A percentile compares a stretch with the other conserved stretches of the same genome.
These are phyloP conservation scores for Neolentinus lepideus DNA, from an alignment of 1,284 basidiomycete genomes.

Conservation along the genomic window DNA sequence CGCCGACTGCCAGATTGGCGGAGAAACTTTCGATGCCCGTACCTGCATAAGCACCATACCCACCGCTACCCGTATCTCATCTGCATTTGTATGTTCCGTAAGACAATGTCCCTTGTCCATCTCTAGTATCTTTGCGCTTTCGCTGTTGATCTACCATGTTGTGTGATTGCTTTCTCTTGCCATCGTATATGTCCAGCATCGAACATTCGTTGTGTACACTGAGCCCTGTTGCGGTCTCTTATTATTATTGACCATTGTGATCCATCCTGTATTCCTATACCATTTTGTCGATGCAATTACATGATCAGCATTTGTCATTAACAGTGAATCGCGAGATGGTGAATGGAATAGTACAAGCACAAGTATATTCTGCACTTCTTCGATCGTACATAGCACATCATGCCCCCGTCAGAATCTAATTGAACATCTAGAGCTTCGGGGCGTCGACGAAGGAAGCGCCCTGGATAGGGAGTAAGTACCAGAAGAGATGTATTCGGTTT, in stretches of 20 bases:
- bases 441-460: slow-evolving; percentile 28
- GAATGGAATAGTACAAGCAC: neutral
- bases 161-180: neutral
- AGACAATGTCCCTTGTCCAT: neutral
- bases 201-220: neutral
- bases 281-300: neutral
- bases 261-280: neutral
- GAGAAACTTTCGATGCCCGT: neutral
- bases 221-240: neutral
- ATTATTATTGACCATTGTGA: neutral
- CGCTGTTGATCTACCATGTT: neutral
- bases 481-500: slow-evolving; percentile 1
- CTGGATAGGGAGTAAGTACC: slow-evolving; percentile 14
- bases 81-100: neutral
- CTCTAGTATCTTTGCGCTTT: neutral
- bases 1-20: slow-evolving; percentile 3
- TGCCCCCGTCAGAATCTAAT: neutral
- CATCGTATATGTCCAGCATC: neutral
- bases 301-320: neutral
- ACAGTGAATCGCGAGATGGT: neutral
- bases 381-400: neutral
- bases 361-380: neutral
- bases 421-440: slow-evolving; percentile 25
- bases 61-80: neutral
- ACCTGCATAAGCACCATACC: neutral